Conservation (phyloP, 768 basidiomycete genomes). For the Pilatotrama ljubarskyi region DNA sequence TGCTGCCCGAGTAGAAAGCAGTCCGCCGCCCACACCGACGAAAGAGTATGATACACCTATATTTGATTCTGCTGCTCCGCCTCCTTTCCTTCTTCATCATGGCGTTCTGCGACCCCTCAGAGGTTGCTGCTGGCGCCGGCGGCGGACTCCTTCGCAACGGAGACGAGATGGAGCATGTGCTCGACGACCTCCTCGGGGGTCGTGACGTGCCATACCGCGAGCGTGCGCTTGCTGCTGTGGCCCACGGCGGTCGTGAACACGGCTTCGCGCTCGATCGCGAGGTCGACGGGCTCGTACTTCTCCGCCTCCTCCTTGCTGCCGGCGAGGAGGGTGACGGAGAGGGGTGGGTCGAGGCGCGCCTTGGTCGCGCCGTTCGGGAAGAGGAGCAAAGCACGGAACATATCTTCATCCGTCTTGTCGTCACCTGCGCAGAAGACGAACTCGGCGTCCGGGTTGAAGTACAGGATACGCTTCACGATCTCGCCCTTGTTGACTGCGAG, state of each 20-base stretch:
- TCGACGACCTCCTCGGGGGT: slow-evolving; percentile 85
- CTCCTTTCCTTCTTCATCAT: not conserved
- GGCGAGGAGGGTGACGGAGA: slow-evolving; percentile 45
- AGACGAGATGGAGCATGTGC: slow-evolving; percentile 65
- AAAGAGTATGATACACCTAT: slow-evolving; percentile 4
- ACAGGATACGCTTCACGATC: slow-evolving; percentile 93
- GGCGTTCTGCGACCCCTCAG: not conserved
- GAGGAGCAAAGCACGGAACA: slow-evolving; percentile 88
- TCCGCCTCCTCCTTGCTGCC: slow-evolving; percentile 25
- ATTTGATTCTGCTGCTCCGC: not conserved
- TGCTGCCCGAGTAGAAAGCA: not conserved
- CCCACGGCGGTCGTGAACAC: slow-evolving; percentile 96
- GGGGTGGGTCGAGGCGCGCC: slow-evolving; percentile 50
- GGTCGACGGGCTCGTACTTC: slow-evolving; percentile 50
- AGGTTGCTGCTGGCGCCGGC: slow-evolving; percentile 4
- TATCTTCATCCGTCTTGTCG: slow-evolving; percentile 99
- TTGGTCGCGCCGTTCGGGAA: slow-evolving; percentile 42
- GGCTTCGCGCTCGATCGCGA: slow-evolving; percentile 64
- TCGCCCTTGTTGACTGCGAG: slow-evolving; percentile 98
- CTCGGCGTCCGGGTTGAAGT: slow-evolving; percentile 90
- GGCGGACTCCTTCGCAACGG: slow-evolving; percentile 1
- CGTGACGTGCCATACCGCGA: slow-evolving; percentile 92
- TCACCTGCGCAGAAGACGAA: slow-evolving; percentile 98
- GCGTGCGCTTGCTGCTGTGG: slow-evolving; percentile 82
- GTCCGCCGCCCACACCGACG: not conserved